A percentile compares a stretch with the other conserved stretches of the same genome.
phyloP scores from a whole-genome alignment of 2,329 filamentous ascomycete species.

The Ophiostoma ulmi region DNA sequence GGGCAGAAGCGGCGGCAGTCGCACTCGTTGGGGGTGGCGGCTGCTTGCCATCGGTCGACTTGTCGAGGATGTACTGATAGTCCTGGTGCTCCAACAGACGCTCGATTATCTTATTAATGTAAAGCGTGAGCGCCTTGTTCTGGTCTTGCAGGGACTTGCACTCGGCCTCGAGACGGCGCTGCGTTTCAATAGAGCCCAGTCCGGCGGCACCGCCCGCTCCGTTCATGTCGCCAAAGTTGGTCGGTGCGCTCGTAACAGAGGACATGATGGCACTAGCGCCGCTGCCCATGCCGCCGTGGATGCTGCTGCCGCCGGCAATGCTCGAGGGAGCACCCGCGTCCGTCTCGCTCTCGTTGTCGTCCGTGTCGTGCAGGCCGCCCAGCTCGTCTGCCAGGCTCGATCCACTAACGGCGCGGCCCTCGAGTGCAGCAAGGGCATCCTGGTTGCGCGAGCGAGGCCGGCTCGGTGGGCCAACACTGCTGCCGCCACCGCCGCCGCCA shows the following conservation, averaged over 20 bases:
- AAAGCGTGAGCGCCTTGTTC: constrained; percentile 94
- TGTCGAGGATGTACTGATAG: constrained; percentile 88
- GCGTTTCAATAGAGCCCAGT: constrained; percentile 38
- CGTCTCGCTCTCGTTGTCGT: constrained; percentile 28
- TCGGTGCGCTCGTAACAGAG: constrained; percentile 3
- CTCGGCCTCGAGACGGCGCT: constrained; percentile 70
- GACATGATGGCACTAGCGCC: constrained; percentile 6
- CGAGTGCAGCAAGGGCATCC: constrained; percentile 59
- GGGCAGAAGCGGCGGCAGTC: constrained; percentile 48
- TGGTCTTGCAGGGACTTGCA: constrained; percentile 78
- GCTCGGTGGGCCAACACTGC: constrained; percentile 19
- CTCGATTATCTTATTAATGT: constrained; percentile 99
- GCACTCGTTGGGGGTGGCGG: constrained; percentile 38
- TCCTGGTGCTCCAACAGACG: constrained; percentile 89
- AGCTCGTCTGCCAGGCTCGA: constrained; percentile 80
- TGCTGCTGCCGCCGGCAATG: constrained; percentile 12
- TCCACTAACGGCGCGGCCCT: constrained; percentile 44
- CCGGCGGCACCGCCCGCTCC: not conserved
- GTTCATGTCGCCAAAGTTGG: constrained; percentile 8
- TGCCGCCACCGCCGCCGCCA: constrained; percentile 15
- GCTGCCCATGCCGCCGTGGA: constrained; percentile 11
- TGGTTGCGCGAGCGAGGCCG: constrained; percentile 49
- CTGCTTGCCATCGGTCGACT: constrained; percentile 62
- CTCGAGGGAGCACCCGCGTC: constrained; percentile 11
- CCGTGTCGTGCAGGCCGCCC: constrained; percentile 74